Base-by-base conservation (phyloP, 257 asterid genomes). In the Nicotiana undulata region DNA sequence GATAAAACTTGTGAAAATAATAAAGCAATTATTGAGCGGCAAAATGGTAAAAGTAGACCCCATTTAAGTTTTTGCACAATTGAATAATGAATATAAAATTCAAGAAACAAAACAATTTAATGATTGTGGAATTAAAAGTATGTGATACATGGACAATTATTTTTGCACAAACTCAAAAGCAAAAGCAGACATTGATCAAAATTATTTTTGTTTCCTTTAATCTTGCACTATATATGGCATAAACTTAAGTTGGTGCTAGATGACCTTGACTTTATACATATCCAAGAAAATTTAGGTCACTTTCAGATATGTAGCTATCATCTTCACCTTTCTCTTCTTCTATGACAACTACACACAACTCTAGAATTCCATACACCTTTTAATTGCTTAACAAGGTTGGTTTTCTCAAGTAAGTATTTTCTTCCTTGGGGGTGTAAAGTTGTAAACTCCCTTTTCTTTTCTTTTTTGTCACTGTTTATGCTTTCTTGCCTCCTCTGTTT, bases 401-500 rank as follows among this genome's bases (percentile, higher is more conserved):
- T 77, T 34, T 59, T 58, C 70, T 77, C 55, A 3, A 29, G 32
- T 29, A 29, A 29, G 32, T 26, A 26, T n/a, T 34, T 61, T 26
- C 81, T 77, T 59, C 68, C 70, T 72, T 77, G 5, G 37, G 37
- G 40, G 28, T 77, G 72, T 77, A 77, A 77, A 77, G 81, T 77
- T 12, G 4, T 26, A 1, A 2, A 77, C 24, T 77, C 59, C 37
- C 44, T 59, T 37, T 34, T 63, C 16, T 77, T 60, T 77, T 29
- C 31, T 29, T 29, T 29, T 29, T 65, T 65, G 6, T 59, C 53
- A 17, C 66, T 56, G 68, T 63, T 56, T 77, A 37, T 77, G 81
- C 81, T 77, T 37, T 77, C 59, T 77, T 77, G 81, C 74, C 81
- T 77, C 72, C 56, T 77, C 9, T 77, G 59, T 59, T 24, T 77